Evolutionary conservation across 169 alveolate species (phyloP), one percentile per base, ranked within the genome.

Genomic region (Cryptosporidium baileyi): DNA sequence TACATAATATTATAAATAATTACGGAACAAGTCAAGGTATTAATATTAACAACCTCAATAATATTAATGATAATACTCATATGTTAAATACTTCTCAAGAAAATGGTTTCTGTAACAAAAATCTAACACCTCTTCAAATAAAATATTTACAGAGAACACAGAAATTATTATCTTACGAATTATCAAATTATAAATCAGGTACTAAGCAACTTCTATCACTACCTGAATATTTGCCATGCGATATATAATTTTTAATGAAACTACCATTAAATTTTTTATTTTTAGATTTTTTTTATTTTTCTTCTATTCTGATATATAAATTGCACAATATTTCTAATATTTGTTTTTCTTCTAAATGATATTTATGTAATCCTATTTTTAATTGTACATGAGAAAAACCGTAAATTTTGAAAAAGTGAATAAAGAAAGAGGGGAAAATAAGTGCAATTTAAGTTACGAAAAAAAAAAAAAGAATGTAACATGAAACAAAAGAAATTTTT

Each of bases 221-320:
- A 36, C 82, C 82, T 51, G 82, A 74, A 36, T 74, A 74, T 74
- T 45, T 74, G 7, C 82, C 82, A 19, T 74, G 82, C 54, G 82
- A 74, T 36, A 74, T 51, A 34, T 74, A 54, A 49, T 5, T 5
- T 57, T 24, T 5, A 41, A 9, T 8, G 49, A 9, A 9, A 41
- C 49, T n/a, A n/a, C n/a, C n/a, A n/a, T n/a, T n/a, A n/a, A n/a
- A n/a, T n/a, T n/a, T n/a, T n/a, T n/a, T n/a, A n/a, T n/a, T n/a
- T n/a, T n/a, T n/a, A n/a, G n/a, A n/a, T n/a, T n/a, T n/a, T n/a
- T n/a, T n/a, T n/a, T n/a, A n/a, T n/a, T n/a, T n/a, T n/a, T n/a
- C n/a, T n/a, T n/a, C n/a, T n/a, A n/a, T n/a, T n/a, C n/a, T n/a
- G n/a, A n/a, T n/a, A n/a, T n/a, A n/a, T n/a, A n/a, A n/a, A n/a